Evolutionary conservation across 2,329 filamentous ascomycete genomes (phyloP).

Genomic region (Tolypocladium tropicale): DNA sequence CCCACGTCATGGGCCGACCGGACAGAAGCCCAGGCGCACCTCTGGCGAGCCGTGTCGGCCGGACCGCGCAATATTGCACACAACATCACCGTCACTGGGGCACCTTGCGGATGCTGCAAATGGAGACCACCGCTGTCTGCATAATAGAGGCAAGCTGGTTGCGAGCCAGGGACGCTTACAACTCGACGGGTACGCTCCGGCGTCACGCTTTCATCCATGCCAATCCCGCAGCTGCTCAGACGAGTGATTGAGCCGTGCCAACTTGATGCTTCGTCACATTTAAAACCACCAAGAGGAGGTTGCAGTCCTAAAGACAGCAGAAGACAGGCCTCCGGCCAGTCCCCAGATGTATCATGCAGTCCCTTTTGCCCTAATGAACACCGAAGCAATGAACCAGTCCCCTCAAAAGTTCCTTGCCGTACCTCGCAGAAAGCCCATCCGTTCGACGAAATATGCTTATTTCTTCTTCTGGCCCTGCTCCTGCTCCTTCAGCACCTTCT

Average conservation of each 20-base stretch:
- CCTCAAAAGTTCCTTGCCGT: slow-evolving; percentile 20
- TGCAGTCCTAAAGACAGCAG: slow-evolving; percentile 34
- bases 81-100: not conserved
- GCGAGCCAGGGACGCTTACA: not conserved
- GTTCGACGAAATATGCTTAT: slow-evolving; percentile 38
- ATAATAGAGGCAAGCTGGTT: not conserved
- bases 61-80: too few species aligned
- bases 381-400: slow-evolving; percentile 40
- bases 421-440: slow-evolving; percentile 22
- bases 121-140: not conserved
- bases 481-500: slow-evolving; percentile 99
- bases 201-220: not conserved
- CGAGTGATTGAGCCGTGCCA: slow-evolving; percentile 13
- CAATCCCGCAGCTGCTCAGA: not conserved
- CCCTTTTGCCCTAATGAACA: slow-evolving; percentile 41
- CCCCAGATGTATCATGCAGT: slow-evolving; percentile 35
- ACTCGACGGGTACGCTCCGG: not conserved
- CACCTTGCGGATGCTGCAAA: not conserved
- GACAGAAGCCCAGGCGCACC: not conserved
- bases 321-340: slow-evolving; percentile 27
- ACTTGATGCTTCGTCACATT: slow-evolving; percentile 33
- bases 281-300: slow-evolving; percentile 34
- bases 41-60: not conserved
- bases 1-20: not conserved
- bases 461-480: slow-evolving; percentile 62